Percentiles rank a stretch among this genome's conserved stretches.
phyloP scores from a whole-genome alignment of 148 eudicot species.

The Fagopyrum esculentum region DNA sequence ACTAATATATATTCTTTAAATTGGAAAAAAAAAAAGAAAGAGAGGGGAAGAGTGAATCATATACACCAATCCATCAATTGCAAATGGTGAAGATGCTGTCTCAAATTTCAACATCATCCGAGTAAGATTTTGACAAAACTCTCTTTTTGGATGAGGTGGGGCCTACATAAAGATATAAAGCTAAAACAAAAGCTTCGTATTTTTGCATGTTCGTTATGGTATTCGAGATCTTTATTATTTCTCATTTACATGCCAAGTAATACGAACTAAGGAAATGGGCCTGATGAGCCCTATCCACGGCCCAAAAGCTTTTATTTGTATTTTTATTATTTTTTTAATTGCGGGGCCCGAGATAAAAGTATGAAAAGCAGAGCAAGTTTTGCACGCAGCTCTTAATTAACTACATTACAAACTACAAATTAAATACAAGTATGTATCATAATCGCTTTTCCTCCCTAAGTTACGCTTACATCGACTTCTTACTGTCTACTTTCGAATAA shows the following conservation, averaged over 20 bases:
- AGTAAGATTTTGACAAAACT: background rate
- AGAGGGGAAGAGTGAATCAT: background rate
- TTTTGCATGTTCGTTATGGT: background rate
- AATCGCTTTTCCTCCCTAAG: background rate
- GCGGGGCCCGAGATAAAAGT: background rate
- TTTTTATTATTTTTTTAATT: background rate
- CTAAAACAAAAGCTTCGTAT: background rate
- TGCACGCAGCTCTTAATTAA: constrained; percentile 1
- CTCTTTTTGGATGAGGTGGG: constrained; percentile 6
- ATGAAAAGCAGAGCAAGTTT: constrained; percentile 8
- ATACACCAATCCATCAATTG: background rate
- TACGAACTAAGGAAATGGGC: background rate
- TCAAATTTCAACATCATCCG: background rate
- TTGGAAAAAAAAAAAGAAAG: background rate
- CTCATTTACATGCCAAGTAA: too few relatives aligned
- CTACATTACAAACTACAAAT: background rate
- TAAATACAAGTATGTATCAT: background rate
- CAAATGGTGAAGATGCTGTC: background rate
- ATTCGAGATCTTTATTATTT: too few relatives aligned
- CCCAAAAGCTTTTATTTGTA: background rate
- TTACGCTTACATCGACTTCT: background rate
- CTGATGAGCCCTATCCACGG: background rate
- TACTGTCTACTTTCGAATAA: background rate
- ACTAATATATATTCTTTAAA: background rate
- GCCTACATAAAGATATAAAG: background rate